A percentile compares a stretch with the other conserved stretches of the same genome.
Conservation (phyloP, 306 rosid genomes). For the Vigna reflexopilosa region DNA sequence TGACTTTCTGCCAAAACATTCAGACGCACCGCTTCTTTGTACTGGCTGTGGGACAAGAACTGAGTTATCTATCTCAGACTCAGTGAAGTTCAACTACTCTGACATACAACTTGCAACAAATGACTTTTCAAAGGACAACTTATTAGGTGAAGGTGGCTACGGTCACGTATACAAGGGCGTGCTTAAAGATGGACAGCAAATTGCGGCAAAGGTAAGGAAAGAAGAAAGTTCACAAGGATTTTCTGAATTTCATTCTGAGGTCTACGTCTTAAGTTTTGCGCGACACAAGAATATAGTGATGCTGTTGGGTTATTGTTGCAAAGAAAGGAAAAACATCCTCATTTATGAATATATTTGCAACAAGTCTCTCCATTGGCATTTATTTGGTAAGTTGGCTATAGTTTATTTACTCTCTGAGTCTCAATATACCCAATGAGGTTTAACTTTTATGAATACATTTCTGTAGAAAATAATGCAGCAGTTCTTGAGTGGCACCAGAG, state of each 20-base stretch:
- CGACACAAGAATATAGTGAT: constrained; percentile 92
- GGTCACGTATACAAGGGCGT: constrained; percentile 77
- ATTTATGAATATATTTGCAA: constrained; percentile 90
- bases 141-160: constrained; percentile 93
- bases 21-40: constrained; percentile 77
- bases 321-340: constrained; percentile 71
- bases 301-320: constrained; percentile 89
- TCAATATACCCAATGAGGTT: neutral
- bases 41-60: constrained; percentile 72
- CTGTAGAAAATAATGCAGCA: constrained; percentile 55
- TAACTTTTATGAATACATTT: neutral
- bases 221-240: constrained; percentile 81
- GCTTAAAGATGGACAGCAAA: constrained; percentile 74
- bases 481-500: constrained; percentile 85
- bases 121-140: constrained; percentile 70
- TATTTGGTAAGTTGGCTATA: constrained; percentile 65
- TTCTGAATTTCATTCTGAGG: constrained; percentile 83
- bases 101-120: constrained; percentile 72
- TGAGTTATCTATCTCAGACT: constrained; percentile 61
- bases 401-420: constrained; percentile 3
- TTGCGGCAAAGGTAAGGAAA: constrained; percentile 88
- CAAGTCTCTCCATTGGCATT: constrained; percentile 84
- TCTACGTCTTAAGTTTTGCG: constrained; percentile 78
- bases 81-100: constrained; percentile 62
- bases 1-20: constrained; percentile 47